phyloP scores from a whole-genome alignment of 2,329 filamentous ascomycete species.

The Ilyonectria destructans region DNA sequence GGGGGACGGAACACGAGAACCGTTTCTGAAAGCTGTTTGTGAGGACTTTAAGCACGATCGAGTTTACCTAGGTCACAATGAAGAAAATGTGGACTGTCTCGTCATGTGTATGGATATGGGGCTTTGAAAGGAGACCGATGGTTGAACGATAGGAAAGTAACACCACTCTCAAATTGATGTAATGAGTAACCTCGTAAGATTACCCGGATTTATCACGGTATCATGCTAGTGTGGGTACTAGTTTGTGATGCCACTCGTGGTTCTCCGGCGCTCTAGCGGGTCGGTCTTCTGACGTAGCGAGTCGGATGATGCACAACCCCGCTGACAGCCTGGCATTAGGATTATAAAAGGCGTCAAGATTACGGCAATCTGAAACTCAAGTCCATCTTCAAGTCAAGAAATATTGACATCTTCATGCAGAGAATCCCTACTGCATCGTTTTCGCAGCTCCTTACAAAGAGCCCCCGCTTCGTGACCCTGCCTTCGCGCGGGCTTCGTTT shows the following conservation, averaged over 20 bases:
- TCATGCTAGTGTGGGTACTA: neutral
- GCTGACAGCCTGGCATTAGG: neutral
- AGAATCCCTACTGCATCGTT: neutral
- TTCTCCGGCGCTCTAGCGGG: conserved; percentile 29
- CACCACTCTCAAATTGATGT: neutral
- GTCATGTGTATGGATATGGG: neutral
- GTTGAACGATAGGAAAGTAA: neutral
- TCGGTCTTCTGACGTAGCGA: conserved; percentile 36
- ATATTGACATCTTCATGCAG: neutral
- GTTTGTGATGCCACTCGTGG: neutral
- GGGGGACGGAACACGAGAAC: neutral
- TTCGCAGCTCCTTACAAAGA: neutral
- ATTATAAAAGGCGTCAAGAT: conserved; percentile 35
- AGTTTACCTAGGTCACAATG: neutral
- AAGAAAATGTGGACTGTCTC: neutral
- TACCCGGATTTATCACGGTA: neutral
- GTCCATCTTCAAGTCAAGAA: neutral
- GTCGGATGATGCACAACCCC: conserved; percentile 33
- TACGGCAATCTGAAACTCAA: neutral
- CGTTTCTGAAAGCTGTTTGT: neutral
- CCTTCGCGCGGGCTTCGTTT: neutral
- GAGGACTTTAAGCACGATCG: neutral
- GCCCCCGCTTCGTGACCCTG: neutral
- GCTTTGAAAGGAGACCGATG: neutral
- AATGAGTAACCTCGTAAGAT: neutral